A percentile compares a stretch with the other conserved stretches of the same genome.
Conservation (phyloP, 192 early-diverging fungal species). For the Lobosporangium transversale region DNA sequence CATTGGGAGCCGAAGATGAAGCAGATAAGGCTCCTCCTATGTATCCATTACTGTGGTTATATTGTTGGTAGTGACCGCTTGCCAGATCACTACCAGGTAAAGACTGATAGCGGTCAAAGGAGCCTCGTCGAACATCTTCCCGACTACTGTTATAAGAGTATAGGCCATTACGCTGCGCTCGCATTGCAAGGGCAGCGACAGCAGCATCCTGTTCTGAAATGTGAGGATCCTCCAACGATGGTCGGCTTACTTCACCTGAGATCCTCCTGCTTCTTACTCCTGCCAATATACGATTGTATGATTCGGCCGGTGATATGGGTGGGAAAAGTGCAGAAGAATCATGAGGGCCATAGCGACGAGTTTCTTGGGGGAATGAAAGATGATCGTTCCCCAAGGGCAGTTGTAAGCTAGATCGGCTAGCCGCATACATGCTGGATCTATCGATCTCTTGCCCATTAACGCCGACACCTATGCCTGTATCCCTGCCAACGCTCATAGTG, state of each 20-base stretch:
- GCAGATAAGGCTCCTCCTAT: slow-evolving; percentile 6
- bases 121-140: slow-evolving; percentile 29
- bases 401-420: slow-evolving; percentile 42
- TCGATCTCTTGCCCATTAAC: slow-evolving; percentile 23
- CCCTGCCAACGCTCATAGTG: slow-evolving; percentile 9
- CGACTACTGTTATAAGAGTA: slow-evolving; percentile 10
- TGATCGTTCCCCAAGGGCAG: slow-evolving; percentile 42
- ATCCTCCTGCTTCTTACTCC: slow-evolving; percentile 2
- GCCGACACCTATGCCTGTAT: slow-evolving; percentile 26
- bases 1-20: slow-evolving; percentile 16
- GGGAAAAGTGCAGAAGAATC: slow-evolving; percentile 18
- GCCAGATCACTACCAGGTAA: neutral
- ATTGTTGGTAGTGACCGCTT: slow-evolving; percentile 7
- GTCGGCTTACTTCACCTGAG: slow-evolving; percentile 17
- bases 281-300: slow-evolving; percentile 24
- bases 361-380: slow-evolving; percentile 42
- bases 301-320: slow-evolving; percentile 8
- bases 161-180: slow-evolving; percentile 25
- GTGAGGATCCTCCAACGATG: slow-evolving; percentile 37
- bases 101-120: slow-evolving; percentile 24
- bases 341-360: slow-evolving; percentile 38
- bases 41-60: slow-evolving; percentile 12
- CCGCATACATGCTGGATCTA: slow-evolving; percentile 17
- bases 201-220: slow-evolving; percentile 49
- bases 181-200: slow-evolving; percentile 40